phyloP scores from a whole-genome alignment of 257 asterid species.

The Primulina huaijiensis region DNA sequence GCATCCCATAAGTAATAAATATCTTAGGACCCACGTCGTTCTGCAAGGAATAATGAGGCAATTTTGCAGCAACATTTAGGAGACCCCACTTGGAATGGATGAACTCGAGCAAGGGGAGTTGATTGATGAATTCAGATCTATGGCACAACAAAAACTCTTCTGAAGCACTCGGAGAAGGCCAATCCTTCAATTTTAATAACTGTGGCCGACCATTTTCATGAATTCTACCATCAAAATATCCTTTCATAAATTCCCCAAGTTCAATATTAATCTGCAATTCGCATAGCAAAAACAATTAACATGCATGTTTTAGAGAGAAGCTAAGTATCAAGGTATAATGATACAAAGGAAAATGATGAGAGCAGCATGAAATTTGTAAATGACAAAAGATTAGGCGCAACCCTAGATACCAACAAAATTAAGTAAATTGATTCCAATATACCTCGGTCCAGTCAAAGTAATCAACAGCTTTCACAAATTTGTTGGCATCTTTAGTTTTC shows the following conservation, averaged over 20 bases:
- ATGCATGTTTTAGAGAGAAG: slow-evolving; percentile 23
- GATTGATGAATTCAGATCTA: slow-evolving; percentile 89
- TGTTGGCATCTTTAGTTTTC: slow-evolving; percentile 60
- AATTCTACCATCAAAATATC: slow-evolving; percentile 80
- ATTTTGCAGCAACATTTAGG: slow-evolving; percentile 90
- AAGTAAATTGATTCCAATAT: slow-evolving; percentile 5
- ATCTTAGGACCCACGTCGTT: slow-evolving; percentile 97
- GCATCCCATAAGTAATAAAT: slow-evolving; percentile 69
- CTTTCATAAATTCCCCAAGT: slow-evolving; percentile 80
- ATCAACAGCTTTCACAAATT: slow-evolving; percentile 78
- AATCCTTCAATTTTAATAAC: slow-evolving; percentile 83
- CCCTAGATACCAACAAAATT: slow-evolving; percentile 9
- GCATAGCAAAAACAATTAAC: slow-evolving; percentile 27
- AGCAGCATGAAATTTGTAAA: slow-evolving; percentile 6
- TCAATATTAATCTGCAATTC: slow-evolving; percentile 64
- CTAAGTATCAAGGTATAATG: background rate
- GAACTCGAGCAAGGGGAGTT: slow-evolving; percentile 90
- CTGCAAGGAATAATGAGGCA: slow-evolving; percentile 97
- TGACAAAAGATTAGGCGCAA: slow-evolving; percentile 18
- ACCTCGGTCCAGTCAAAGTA: slow-evolving; percentile 75
- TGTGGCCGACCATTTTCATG: slow-evolving; percentile 64
- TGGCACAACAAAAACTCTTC: slow-evolving; percentile 92
- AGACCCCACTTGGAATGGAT: slow-evolving; percentile 99
- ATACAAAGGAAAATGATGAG: slow-evolving; percentile 1
- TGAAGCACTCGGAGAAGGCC: slow-evolving; percentile 94